phyloP scores from a whole-genome alignment of 2,329 filamentous ascomycete species.

The Calonectria pteridis region DNA sequence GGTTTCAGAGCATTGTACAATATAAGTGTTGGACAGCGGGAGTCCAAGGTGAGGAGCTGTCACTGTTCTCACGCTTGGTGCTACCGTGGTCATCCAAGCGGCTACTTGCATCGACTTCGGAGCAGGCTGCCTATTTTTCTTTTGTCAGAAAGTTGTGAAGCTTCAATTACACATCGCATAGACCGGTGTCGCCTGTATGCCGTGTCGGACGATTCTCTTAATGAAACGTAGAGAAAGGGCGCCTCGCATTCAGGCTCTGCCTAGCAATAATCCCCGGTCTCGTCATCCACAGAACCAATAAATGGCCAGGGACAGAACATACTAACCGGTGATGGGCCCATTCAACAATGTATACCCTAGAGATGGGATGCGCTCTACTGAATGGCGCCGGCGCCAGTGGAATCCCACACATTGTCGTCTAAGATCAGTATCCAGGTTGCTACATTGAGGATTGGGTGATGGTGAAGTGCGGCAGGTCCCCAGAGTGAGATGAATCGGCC shows the following conservation, averaged over 20 bases:
- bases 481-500: slow-evolving; percentile 13
- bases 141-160: slow-evolving; percentile 26
- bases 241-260: neutral
- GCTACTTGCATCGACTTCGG: slow-evolving; percentile 47
- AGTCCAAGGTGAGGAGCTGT: slow-evolving; percentile 42
- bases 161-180: slow-evolving; percentile 33
- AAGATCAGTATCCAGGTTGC: neutral
- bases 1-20: slow-evolving; percentile 50
- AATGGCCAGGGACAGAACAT: neutral
- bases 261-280: too few species aligned
- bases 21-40: slow-evolving; percentile 43
- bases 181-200: slow-evolving; percentile 26
- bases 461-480: neutral
- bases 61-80: slow-evolving; percentile 40
- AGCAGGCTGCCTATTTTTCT: slow-evolving; percentile 39
- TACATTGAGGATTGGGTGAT: neutral
- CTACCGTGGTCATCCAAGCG: slow-evolving; percentile 36
- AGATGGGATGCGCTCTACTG: neutral
- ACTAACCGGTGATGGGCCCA: neutral
- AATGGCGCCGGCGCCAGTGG: neutral
- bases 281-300: neutral
- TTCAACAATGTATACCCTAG: neutral
- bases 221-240: slow-evolving; percentile 4
- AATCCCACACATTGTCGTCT: neutral
- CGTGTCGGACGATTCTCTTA: slow-evolving; percentile 29